Base-by-base conservation (phyloP, 345 rosid species). In the Draba incana region DNA sequence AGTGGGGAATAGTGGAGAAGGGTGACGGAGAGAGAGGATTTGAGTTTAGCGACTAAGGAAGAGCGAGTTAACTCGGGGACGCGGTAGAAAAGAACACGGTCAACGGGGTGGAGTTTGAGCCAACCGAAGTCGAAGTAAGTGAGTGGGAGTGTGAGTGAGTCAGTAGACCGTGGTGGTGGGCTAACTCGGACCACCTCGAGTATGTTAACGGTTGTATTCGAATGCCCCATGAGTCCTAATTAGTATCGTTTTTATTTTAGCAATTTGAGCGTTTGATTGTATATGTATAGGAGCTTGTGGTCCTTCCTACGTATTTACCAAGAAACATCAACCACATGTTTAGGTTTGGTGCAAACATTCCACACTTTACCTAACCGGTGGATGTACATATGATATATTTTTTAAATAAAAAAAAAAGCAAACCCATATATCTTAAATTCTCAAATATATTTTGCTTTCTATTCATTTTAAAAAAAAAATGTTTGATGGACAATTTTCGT, bases 1-100 rank as follows among this genome's bases (percentile, higher is more conserved):
- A 79, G 58, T 38, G 84, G 86, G 41, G 79, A 81, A 62, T 71
- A 79, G 37, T 79, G 82, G 16, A n/a, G 46, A 60, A 84, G 86
- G 0, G 73, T 51, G 25, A 54, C 28, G 1, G 84, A 76, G 7
- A 79, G 81, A 13, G 84, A 78, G 28, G 60, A 61, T 2, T 71
- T 83, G 42, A 83, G 83, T 49, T 68, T 81, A 7, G 78, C 59
- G 12, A 81, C 24, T 45, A 83, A 66, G 13, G 8, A 55, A 7
- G 68, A 20, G 2, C 38, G 55, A 27, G 82, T 57, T 1, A 73
- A 42, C 3, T 71, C 20, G 10, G 78, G 25, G 42, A 80, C 51
- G 3, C 28, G 13, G 71, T 67, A 84, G 68, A 81, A 81, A 43
- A 81, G 60, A 50, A 83, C 60, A 0, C 74, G 80, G 16, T 83